A percentile compares a stretch with the other conserved stretches of the same genome.
These are phyloP conservation scores for Aspergillus indologenus DNA, from an alignment of 495 filamentous ascomycete species.

Conservation along the genomic window DNA sequence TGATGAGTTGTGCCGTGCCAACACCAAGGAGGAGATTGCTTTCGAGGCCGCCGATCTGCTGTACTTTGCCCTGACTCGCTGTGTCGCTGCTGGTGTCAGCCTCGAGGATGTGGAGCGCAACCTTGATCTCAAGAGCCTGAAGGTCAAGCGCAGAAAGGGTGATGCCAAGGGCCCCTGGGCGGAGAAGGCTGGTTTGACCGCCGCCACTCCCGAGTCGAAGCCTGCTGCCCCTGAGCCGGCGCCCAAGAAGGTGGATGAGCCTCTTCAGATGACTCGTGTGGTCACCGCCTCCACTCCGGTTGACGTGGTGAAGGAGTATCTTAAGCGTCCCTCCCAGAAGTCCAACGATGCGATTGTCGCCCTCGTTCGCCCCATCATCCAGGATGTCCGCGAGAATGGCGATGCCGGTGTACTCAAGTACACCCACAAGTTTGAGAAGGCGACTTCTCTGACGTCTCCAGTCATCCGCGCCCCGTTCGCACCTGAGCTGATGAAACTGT, in stretches of 20 bases:
- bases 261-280: slow-evolving; percentile 80
- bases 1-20: slow-evolving; percentile 85
- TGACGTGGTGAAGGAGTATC: slow-evolving; percentile 61
- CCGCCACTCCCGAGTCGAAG: slow-evolving; percentile 39
- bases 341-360: slow-evolving; percentile 85
- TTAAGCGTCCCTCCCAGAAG: slow-evolving; percentile 87
- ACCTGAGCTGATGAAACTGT: slow-evolving; percentile 75
- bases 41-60: slow-evolving; percentile 94
- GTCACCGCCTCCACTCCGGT: slow-evolving; percentile 58
- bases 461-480: slow-evolving; percentile 88
- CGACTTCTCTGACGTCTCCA: slow-evolving; percentile 80
- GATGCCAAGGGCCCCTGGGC: slow-evolving; percentile 92
- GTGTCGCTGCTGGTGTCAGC: slow-evolving; percentile 74
- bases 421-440: slow-evolving; percentile 96
- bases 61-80: slow-evolving; percentile 92
- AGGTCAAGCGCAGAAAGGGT: slow-evolving; percentile 85
- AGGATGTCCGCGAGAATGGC: slow-evolving; percentile 73
- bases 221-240: slow-evolving; percentile 30
- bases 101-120: slow-evolving; percentile 86
- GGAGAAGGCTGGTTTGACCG: slow-evolving; percentile 68
- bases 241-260: slow-evolving; percentile 45
- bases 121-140: slow-evolving; percentile 89
- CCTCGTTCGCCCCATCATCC: slow-evolving; percentile 87
- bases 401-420: slow-evolving; percentile 86
- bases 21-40: slow-evolving; percentile 75